phyloP scores from a whole-genome alignment of 2,329 filamentous ascomycete species.

The Zasmidium cellare region DNA sequence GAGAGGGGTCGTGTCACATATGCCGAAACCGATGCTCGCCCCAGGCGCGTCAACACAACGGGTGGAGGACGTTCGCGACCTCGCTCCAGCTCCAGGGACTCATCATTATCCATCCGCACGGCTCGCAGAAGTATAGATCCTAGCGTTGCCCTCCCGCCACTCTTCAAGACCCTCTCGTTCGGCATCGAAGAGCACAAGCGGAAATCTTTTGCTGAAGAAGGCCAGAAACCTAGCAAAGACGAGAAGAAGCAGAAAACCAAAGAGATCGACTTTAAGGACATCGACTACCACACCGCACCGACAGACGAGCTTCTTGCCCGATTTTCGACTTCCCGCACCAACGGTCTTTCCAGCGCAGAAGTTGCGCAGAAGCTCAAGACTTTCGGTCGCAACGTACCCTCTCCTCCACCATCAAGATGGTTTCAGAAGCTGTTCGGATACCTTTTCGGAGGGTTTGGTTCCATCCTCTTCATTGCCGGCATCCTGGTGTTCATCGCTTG shows the following conservation, averaged over 20 bases:
- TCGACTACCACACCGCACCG: slow-evolving; percentile 68
- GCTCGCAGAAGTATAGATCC: slow-evolving; percentile 43
- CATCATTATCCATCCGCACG: slow-evolving; percentile 38
- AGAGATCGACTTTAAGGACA: slow-evolving; percentile 39
- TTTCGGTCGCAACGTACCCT: slow-evolving; percentile 67
- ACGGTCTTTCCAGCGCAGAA: slow-evolving; percentile 63
- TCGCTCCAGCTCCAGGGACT: slow-evolving; percentile 29
- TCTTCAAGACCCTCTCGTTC: slow-evolving; percentile 47
- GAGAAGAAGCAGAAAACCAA: slow-evolving; percentile 32
- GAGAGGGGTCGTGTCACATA: slow-evolving; percentile 24
- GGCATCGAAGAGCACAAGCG: slow-evolving; percentile 40
- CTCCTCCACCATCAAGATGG: slow-evolving; percentile 63
- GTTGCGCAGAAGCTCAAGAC: slow-evolving; percentile 56
- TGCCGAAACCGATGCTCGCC: slow-evolving; percentile 14
- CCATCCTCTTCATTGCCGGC: slow-evolving; percentile 66
- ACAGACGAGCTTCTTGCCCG: slow-evolving; percentile 60
- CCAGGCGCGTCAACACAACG: slow-evolving; percentile 13
- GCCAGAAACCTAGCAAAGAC: slow-evolving; percentile 8
- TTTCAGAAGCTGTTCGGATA: slow-evolving; percentile 63
- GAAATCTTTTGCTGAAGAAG: slow-evolving; percentile 28
- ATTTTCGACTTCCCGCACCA: slow-evolving; percentile 55
- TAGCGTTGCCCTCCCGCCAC: slow-evolving; percentile 43
- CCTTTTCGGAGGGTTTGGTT: slow-evolving; percentile 76
- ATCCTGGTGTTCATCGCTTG: slow-evolving; percentile 76
- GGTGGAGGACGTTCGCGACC: slow-evolving; percentile 4